Evolutionary conservation across 306 rosid species (phyloP).

Genomic region (Fagus crenata): DNA sequence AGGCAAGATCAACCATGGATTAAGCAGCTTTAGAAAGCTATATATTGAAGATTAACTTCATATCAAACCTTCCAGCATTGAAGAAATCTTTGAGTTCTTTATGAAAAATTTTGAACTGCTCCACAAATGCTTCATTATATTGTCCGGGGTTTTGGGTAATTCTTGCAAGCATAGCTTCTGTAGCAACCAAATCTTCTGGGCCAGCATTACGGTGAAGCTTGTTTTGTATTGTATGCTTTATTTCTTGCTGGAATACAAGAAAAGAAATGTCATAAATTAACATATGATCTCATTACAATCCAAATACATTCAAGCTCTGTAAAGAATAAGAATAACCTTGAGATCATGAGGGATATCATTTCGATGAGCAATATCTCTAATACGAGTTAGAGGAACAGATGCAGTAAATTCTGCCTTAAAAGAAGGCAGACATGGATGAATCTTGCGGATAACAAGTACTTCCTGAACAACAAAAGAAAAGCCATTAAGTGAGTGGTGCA

Average conservation of each 20-base stretch:
- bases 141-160: constrained; percentile 80
- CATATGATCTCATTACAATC: constrained; percentile 18
- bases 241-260: constrained; percentile 62
- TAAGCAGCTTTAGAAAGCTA: too few relatives aligned
- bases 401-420: constrained; percentile 99
- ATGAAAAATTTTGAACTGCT: constrained; percentile 89
- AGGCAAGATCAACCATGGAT: too few relatives aligned
- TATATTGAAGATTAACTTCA: constrained; percentile 4
- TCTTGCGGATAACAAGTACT: constrained; percentile 74
- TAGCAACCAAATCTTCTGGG: constrained; percentile 95
- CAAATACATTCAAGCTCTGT: constrained; percentile 25
- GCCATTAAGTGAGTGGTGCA: constrained; percentile 25
- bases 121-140: constrained; percentile 74
- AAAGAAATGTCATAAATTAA: constrained; percentile 20
- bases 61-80: constrained; percentile 94
- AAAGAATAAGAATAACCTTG: constrained; percentile 57
- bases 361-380: constrained; percentile 98
- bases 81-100: constrained; percentile 95
- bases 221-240: constrained; percentile 97
- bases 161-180: constrained; percentile 93
- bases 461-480: constrained; percentile 54
- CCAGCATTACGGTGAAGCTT: constrained; percentile 99
- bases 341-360: constrained; percentile 92
- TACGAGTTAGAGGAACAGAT: constrained; percentile 93
- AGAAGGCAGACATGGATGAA: constrained; percentile 96